Base-by-base conservation (phyloP, 345 rosid species). In the Pistacia integerrima region DNA sequence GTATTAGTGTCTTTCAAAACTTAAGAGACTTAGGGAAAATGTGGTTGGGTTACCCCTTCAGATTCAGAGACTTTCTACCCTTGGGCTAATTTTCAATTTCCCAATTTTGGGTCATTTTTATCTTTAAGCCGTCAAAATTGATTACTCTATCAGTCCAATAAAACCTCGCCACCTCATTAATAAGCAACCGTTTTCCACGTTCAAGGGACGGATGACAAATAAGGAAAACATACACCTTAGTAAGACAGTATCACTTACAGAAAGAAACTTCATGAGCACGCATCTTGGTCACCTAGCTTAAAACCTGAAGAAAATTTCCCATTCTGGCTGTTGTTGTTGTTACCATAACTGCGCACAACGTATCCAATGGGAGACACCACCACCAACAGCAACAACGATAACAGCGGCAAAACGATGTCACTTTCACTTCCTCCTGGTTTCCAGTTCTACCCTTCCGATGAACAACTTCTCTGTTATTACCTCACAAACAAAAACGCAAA, bases 391-490 rank as follows among this genome's bases (percentile, higher is more conserved):
- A 48, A 18, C 54, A 14, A 62, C 54, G 55, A 30, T 46, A 18
- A 67, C 33, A 48, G 11, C 56, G 10, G 7, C 8, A 62, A 33
- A 62, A 62, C 35, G 67, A 51, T 38, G 67, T 54, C 85, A 49
- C 64, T n/a, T 56, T 14, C 54, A 8, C 74, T 80, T 6, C 88
- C 87, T 8, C 88, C 85, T 0, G 91, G 91, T 25, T 84, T 76
- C 67, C 82, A 84, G 35, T 88, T 90, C 67, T 74, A 64, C 74
- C 93, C 91, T 4, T 86, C 91, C 35, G 87, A 83, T 1, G 78
- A 85, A 16, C 78, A 88, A 41, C 73, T 88, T 70, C 71, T 88
- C 62, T 54, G 69, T 20, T 72, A 80, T 78, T 85, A 87, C 78
- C 90, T 88, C 33, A 35, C 77, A 11, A 58, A 51, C 65, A 88